These are phyloP conservation scores for Ploettnerulaceae sp. DNA, from an alignment of 2,329 filamentous ascomycete species.

Conservation along the genomic window DNA sequence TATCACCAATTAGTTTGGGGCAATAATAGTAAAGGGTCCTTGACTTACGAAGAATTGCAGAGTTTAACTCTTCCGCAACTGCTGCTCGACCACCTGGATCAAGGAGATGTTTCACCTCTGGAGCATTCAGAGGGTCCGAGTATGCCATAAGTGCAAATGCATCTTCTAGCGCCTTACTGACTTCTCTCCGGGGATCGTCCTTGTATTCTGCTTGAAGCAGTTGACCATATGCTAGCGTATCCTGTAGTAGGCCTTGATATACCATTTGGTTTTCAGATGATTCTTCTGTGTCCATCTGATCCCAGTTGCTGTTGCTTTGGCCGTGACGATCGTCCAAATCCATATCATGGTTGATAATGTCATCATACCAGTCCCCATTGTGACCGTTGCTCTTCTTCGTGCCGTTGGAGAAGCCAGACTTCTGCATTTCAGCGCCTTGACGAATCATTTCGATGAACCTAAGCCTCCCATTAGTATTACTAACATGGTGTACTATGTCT, in stretches of 20 bases:
- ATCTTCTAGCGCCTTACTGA: conserved; percentile 70
- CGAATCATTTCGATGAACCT: conserved; percentile 89
- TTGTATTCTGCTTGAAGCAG: conserved; percentile 73
- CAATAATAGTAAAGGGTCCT: conserved; percentile 3
- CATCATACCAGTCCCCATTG: conserved; percentile 36
- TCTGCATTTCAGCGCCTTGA: conserved; percentile 61
- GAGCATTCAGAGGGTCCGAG: conserved; percentile 68
- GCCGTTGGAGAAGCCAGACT: conserved; percentile 24
- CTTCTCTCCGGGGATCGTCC: conserved; percentile 63
- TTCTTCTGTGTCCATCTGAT: conserved; percentile 51
- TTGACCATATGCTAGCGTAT: conserved; percentile 75
- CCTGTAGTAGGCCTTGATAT: conserved; percentile 50
- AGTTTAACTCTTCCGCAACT: conserved; percentile 91
- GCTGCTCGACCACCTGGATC: conserved; percentile 68
- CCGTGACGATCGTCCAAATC: conserved; percentile 50
- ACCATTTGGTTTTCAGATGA: conserved; percentile 21
- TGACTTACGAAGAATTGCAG: conserved; percentile 67
- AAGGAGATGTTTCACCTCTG: conserved; percentile 70
- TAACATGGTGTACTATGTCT: background rate
- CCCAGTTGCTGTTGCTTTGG: conserved; percentile 37
- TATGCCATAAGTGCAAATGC: conserved; percentile 90
- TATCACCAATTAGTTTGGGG: conserved; percentile 38
- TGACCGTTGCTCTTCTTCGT: conserved; percentile 38
- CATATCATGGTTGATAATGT: conserved; percentile 39
- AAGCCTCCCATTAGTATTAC: background rate